Conservation (phyloP, 345 rosid genomes). For the Reutealis trisperma region DNA sequence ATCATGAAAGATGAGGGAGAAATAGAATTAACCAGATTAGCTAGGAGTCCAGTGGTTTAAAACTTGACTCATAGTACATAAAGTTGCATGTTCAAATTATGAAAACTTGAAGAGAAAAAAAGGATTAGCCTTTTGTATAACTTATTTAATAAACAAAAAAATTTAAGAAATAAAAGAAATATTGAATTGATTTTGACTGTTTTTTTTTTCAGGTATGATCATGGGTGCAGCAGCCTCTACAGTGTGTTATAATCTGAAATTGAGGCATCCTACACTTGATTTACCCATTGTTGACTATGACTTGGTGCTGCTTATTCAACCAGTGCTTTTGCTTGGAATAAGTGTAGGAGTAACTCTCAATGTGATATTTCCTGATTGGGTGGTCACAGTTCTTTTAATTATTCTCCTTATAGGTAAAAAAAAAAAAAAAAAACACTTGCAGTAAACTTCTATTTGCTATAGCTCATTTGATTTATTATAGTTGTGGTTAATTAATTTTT, state of each 20-base stretch:
- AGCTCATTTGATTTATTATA: too few species aligned
- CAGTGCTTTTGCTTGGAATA: constrained; percentile 50
- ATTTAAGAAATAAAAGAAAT: too few species aligned
- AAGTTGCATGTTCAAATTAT: too few species aligned
- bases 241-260: constrained; percentile 39
- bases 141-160: too few species aligned
- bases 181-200: not conserved
- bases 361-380: constrained; percentile 52
- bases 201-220: constrained; percentile 43
- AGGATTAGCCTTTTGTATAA: too few species aligned
- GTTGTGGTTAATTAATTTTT: not conserved
- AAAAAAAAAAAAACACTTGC: too few species aligned
- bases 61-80: too few species aligned
- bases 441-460: not conserved
- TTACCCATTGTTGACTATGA: constrained; percentile 51
- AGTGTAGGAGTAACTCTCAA: constrained; percentile 50
- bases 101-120: too few species aligned
- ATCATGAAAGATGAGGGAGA: too few species aligned
- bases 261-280: constrained; percentile 51
- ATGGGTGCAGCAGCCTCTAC: constrained; percentile 47
- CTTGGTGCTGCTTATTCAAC: constrained; percentile 50
- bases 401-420: constrained; percentile 37
- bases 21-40: too few species aligned
- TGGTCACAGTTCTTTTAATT: constrained; percentile 50
- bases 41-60: too few species aligned